Evolutionary conservation across 805 yeast genomes (phyloP), one percentile per base, ranked within the genome.

Genomic region (Ogataea paraovalis): DNA sequence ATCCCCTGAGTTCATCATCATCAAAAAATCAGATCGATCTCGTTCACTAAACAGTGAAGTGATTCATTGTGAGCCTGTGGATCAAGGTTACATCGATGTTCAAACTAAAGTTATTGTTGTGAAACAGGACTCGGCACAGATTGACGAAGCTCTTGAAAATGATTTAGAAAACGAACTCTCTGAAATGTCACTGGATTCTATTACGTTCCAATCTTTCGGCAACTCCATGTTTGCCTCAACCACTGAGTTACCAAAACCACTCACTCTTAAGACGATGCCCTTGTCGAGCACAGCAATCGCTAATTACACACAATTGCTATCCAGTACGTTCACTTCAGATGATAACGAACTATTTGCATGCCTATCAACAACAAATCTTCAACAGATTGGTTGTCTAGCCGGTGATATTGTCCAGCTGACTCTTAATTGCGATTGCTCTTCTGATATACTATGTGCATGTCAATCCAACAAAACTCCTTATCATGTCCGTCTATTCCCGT

Each of bases 31-130:
- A 21, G 79, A 75, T 50, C 43, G 55, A 7, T 64, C 77, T 2
- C 63, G 77, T 18, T 62, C 61, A 4, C 56, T 79, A 18, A 73
- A 74, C 51, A 85, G 85, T 19, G 57, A 58, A 6, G 74, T 87
- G 2, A 55, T 77, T 3, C 73, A 82, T 21, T 79, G 89, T 60
- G 95, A 87, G 55, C 96, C 96, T 0, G 73, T 79, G 2, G 79
- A 76, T 38, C 95, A 87, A 60, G 96, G 96, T 0, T 53, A 61
- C 6, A 56, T 85, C 1, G 62, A 67, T 19, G 47, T 53, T 1
- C 62, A 65, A 1, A 82, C 92, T 0, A 69, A 69, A n/a, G 65
- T 87, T 2, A 74, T 82, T 2, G 64, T 86, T 27, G 75, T 82
- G 16, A 75, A 73, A 49, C 40, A 53, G 4, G 49, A 50, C 8